Conservation (phyloP, 1,139 yeast genomes). For the Pichia terricola region DNA sequence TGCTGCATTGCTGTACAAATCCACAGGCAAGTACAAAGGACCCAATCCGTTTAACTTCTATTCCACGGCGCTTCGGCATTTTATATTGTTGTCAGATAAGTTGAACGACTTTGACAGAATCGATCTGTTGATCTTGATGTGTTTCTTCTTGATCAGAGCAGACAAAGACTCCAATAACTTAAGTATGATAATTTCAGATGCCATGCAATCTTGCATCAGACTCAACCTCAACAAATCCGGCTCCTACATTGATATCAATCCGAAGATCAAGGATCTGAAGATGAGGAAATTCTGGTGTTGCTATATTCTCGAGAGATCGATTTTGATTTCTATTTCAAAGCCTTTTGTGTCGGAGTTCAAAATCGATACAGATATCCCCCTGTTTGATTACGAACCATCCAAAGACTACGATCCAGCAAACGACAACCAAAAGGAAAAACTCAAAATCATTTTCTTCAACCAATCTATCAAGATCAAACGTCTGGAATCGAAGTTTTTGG, state of each 20-base stretch:
- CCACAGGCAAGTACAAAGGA: slow-evolving; percentile 42
- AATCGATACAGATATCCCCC: slow-evolving; percentile 36
- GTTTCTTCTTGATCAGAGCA: slow-evolving; percentile 44
- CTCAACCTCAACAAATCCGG: slow-evolving; percentile 31
- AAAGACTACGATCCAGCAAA: slow-evolving; percentile 25
- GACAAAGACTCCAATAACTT: slow-evolving; percentile 46
- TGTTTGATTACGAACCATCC: slow-evolving; percentile 34
- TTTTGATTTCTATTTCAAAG: slow-evolving; percentile 47
- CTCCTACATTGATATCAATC: slow-evolving; percentile 25
- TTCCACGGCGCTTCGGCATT: slow-evolving; percentile 46
- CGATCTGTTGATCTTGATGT: slow-evolving; percentile 39
- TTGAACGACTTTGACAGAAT: slow-evolving; percentile 33
- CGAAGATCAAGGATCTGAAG: slow-evolving; percentile 27
- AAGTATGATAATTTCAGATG: slow-evolving; percentile 41
- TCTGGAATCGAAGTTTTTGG: slow-evolving; percentile 47
- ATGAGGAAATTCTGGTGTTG: slow-evolving; percentile 52
- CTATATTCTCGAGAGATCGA: slow-evolving; percentile 44
- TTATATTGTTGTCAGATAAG: slow-evolving; percentile 34
- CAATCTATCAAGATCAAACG: slow-evolving; percentile 44
- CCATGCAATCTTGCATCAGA: slow-evolving; percentile 34
- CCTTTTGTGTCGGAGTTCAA: slow-evolving; percentile 39
- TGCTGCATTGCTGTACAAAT: slow-evolving; percentile 38
- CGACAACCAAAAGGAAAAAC: slow-evolving; percentile 13
- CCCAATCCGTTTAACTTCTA: slow-evolving; percentile 41
- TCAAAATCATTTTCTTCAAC: slow-evolving; percentile 35